These are phyloP conservation scores for Cutaneotrichosporon cutaneum DNA, from an alignment of 1,284 basidiomycete genomes.

Conservation along the genomic window DNA sequence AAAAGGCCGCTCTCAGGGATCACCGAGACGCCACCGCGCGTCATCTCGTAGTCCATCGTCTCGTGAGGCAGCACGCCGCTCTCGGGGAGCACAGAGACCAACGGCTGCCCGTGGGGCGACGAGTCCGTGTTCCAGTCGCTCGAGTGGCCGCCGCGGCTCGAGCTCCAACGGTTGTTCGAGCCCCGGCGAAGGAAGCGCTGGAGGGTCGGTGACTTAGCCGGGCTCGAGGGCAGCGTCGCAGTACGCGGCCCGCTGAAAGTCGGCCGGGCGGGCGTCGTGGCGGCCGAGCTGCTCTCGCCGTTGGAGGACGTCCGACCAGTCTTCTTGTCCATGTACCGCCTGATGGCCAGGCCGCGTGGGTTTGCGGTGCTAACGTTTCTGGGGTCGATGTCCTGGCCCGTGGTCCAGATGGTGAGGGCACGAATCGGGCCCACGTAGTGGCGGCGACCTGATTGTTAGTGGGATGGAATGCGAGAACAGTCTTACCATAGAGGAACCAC, in stretches of 20 bases:
- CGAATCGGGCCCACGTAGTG: conserved; percentile 49
- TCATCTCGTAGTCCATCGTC: not conserved
- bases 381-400: conserved; percentile 46
- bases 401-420: conserved; percentile 49
- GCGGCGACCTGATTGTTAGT: conserved; percentile 8
- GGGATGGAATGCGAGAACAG: not conserved
- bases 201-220: not conserved
- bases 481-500: conserved; percentile 10
- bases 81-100: not conserved
- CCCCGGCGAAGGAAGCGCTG: not conserved
- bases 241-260: conserved; percentile 7
- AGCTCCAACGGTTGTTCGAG: not conserved
- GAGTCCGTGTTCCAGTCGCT: not conserved
- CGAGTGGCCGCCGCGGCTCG: not conserved
- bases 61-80: conserved; percentile 3
- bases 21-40: not conserved
- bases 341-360: conserved; percentile 1
- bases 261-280: not conserved
- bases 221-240: not conserved
- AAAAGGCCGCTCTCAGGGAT: conserved; percentile 1
- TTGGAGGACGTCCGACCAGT: not conserved
- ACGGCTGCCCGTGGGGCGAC: not conserved
- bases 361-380: not conserved
- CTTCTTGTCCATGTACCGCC: conserved; percentile 5
- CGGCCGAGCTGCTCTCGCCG: not conserved